Evolutionary conservation across 306 rosid species (phyloP), one percentile per base, ranked within the genome.

Genomic region (Cicer chorassanicum): DNA sequence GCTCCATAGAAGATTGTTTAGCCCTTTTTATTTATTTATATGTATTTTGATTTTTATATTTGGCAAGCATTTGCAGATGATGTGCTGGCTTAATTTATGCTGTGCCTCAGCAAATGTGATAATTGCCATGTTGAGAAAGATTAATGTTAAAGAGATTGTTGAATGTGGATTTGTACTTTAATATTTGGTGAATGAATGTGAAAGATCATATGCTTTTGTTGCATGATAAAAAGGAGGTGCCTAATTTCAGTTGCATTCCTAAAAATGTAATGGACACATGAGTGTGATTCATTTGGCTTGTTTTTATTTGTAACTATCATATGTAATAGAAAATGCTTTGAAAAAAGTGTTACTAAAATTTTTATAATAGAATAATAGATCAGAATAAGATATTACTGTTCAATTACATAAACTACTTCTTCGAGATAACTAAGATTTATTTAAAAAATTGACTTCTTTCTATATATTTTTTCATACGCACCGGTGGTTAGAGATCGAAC

Each of bases 51-150:
- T 68, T 29, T 42, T 68, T 41, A 39, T 69, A 3, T 67, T 2
- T 73, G 61, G 65, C 59, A 71, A 72, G 54, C 50, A 76, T 76
- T 76, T 71, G 78, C 18, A 56, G 29, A 75, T 70, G 66, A 76
- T 71, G 71, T 48, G 71, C 78, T 82, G 50, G 75, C 75, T 76
- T 81, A 63, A 76, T 76, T 76, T 65, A 56, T 81, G 74, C 65
- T 48, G 43, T 70, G 78, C 81, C 81, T 81, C 64, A 45, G 72
- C 74, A 70, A 70, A 64, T 70, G 56, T 2, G 40, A 44, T 36
- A 19, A 54, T 81, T 81, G 64, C 70, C 36, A 16, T 75, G 66
- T 21, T 76, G 65, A 76, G 78, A 64, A 71, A 76, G 78, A 76
- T 64, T 9, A 65, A 39, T 64, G 50, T 68, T 57, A 38, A 44